Conservation (phyloP, 1,284 basidiomycete genomes). For the Inonotus obliquus region DNA sequence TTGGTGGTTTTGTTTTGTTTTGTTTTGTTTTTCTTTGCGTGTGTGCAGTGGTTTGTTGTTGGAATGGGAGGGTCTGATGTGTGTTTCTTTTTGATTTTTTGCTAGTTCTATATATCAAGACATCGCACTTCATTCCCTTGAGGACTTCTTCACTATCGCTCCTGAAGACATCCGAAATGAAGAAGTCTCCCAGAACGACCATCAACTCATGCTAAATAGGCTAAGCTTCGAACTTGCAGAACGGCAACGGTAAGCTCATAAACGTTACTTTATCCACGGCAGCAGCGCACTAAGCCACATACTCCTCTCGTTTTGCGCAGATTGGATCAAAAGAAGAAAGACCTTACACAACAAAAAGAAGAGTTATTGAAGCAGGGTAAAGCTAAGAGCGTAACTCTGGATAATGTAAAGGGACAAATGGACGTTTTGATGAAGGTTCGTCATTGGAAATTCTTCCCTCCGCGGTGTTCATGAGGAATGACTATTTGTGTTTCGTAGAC, state of each 20-base stretch:
- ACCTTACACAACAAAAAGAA: slow-evolving; percentile 61
- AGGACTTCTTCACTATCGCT: slow-evolving; percentile 61
- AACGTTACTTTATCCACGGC: not conserved
- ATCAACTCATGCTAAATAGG: slow-evolving; percentile 77
- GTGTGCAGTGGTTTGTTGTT: too few species aligned
- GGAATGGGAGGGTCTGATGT: not conserved
- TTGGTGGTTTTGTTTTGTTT: not conserved
- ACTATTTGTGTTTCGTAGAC: too few species aligned
- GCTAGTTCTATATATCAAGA: slow-evolving; percentile 81
- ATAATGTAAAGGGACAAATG: slow-evolving; percentile 68
- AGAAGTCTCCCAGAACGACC: slow-evolving; percentile 58
- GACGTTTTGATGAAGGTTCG: slow-evolving; percentile 67
- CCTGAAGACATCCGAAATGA: slow-evolving; percentile 59
- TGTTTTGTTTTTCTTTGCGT: not conserved
- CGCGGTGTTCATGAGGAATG: too few species aligned
- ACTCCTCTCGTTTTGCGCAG: slow-evolving; percentile 33
- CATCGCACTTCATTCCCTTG: slow-evolving; percentile 59
- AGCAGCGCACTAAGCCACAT: slow-evolving; percentile 17
- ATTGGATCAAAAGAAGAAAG: slow-evolving; percentile 60
- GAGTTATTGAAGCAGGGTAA: slow-evolving; percentile 71
- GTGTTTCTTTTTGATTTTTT: not conserved
- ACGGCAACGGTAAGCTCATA: slow-evolving; percentile 63
- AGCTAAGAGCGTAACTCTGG: slow-evolving; percentile 57
- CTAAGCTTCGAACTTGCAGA: slow-evolving; percentile 78
- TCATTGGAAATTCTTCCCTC: too few species aligned